Evolutionary conservation across 345 rosid species (phyloP).

Genomic region (Aquilaria yunnanensis): DNA sequence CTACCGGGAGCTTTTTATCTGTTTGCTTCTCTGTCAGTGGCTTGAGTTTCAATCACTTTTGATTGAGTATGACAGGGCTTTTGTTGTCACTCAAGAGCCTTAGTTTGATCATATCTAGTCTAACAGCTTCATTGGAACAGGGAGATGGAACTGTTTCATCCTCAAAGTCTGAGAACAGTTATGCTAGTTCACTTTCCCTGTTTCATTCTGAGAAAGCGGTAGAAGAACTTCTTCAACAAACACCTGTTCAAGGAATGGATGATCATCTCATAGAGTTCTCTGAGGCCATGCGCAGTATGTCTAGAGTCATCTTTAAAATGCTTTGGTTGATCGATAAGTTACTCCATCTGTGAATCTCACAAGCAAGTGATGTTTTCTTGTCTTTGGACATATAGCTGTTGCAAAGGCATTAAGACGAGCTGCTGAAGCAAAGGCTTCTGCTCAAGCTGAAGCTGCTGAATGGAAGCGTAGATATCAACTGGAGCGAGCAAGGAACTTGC

Average conservation of each 20-base stretch:
- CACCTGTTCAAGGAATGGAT: constrained; percentile 68
- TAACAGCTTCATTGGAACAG: constrained; percentile 39
- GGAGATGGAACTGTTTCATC: constrained; percentile 43
- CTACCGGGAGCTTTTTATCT: not conserved
- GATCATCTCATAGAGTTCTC: constrained; percentile 95
- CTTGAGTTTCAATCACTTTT: not conserved
- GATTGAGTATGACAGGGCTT: constrained; percentile 5
- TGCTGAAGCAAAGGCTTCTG: constrained; percentile 96
- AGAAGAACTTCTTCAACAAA: constrained; percentile 75
- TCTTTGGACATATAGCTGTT: constrained; percentile 56
- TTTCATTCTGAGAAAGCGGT: constrained; percentile 84
- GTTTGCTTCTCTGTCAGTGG: not conserved
- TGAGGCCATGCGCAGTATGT: constrained; percentile 88
- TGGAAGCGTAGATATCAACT: constrained; percentile 96
- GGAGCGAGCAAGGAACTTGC: constrained; percentile 56
- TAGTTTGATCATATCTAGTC: constrained; percentile 7
- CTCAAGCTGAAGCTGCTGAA: constrained; percentile 98
- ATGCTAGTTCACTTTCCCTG: constrained; percentile 35
- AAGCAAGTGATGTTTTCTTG: constrained; percentile 10
- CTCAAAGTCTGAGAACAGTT: constrained; percentile 45
- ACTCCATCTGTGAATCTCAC: constrained; percentile 5
- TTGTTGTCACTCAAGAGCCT: not conserved
- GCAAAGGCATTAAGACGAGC: constrained; percentile 88
- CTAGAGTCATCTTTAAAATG: constrained; percentile 5
- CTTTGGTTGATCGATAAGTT: constrained; percentile 8